Base-by-base conservation (phyloP, 768 basidiomycete genomes). In the Russula sp. region DNA sequence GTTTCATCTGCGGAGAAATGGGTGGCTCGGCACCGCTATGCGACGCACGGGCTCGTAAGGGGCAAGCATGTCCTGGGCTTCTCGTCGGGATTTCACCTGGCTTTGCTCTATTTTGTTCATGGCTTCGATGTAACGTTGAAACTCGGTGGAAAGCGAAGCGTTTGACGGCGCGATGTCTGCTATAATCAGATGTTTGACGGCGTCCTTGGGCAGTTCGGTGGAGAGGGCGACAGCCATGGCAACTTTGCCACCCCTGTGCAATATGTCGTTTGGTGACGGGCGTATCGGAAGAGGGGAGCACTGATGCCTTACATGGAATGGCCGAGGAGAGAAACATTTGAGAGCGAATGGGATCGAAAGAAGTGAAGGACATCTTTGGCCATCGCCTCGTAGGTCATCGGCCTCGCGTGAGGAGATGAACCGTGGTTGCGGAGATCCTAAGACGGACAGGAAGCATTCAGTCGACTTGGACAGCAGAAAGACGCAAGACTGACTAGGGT, bases 381-480 rank as follows among this genome's bases (percentile, higher is more conserved):
- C 90, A 96, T 90, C 41, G 85, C 79, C 10, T 74, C 70, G 70
- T 96, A 95, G 14, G 81, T 84, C 81, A 90, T 89, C 0, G 87
- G 85, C 11, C 74, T 75, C 18, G 75, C 78, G 70, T 93, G 92
- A 0, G 89, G 91, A 0, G 92, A 93, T 18, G 79, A 71, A 1
- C 94, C 94, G 66, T 95, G 93, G 69, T 96, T 97, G n/a, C 94
- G 79, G 25, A 96, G 77, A 72, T 97, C 90, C 89, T 90, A 65
- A 6, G 32, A 9, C 18, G 6, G 34, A 39, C 51, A 8, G n/a
- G 13, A 53, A 47, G 48, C 16, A 7, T 36, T 14, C 7, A 38
- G 14, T 45, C 32, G n/a, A n/a, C 18, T 7, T 13, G 14, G 36
- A 45, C n/a, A n/a, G n/a, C 7, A 3, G 22, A 14, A 10, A 25